Percentiles rank a stretch among this genome's conserved stretches.
These are phyloP conservation scores for Mucor piriformis DNA, from an alignment of 371 early-diverging fungal species.

Conservation along the genomic window DNA sequence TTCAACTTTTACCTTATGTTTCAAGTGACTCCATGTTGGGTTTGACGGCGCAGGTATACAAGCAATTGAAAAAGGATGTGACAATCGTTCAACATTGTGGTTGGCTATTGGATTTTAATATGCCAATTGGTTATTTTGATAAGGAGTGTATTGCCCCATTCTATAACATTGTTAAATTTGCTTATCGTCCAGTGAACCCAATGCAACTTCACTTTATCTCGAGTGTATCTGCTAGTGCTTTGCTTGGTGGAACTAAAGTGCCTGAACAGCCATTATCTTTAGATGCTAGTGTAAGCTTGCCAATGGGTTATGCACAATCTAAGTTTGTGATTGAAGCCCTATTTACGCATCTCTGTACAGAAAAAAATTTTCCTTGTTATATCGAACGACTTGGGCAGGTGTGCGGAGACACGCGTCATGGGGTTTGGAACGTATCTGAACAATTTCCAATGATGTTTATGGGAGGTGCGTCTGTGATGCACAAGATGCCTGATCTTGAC, in stretches of 20 bases:
- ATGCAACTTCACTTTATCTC: slow-evolving; percentile 40
- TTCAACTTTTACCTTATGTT: slow-evolving; percentile 8
- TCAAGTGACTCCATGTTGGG: slow-evolving; percentile 23
- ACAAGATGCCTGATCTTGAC: slow-evolving; percentile 32
- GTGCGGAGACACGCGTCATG: slow-evolving; percentile 38
- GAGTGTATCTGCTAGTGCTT: slow-evolving; percentile 28
- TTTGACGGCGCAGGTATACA: slow-evolving; percentile 18
- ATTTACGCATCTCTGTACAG: slow-evolving; percentile 20
- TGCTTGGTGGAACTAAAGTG: neutral
- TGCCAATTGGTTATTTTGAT: slow-evolving; percentile 35
- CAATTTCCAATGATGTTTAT: slow-evolving; percentile 37
- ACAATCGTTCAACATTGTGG: slow-evolving; percentile 37
- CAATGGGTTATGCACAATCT: slow-evolving; percentile 47
- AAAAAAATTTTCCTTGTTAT: slow-evolving; percentile 37
- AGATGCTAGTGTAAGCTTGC: slow-evolving; percentile 26
- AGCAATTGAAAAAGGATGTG: slow-evolving; percentile 26
- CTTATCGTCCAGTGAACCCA: slow-evolving; percentile 17
- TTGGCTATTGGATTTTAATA: slow-evolving; percentile 40
- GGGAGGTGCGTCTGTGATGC: slow-evolving; percentile 9
- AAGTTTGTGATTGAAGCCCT: slow-evolving; percentile 44
- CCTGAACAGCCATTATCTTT: slow-evolving; percentile 25
- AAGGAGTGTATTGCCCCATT: slow-evolving; percentile 31
- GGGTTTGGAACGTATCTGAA: slow-evolving; percentile 45
- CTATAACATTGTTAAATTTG: slow-evolving; percentile 35
- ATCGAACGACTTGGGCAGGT: slow-evolving; percentile 48